Evolutionary conservation across 345 rosid genomes (phyloP), one percentile per base, ranked within the genome.

Genomic region (Euphorbia pulcherrima): DNA sequence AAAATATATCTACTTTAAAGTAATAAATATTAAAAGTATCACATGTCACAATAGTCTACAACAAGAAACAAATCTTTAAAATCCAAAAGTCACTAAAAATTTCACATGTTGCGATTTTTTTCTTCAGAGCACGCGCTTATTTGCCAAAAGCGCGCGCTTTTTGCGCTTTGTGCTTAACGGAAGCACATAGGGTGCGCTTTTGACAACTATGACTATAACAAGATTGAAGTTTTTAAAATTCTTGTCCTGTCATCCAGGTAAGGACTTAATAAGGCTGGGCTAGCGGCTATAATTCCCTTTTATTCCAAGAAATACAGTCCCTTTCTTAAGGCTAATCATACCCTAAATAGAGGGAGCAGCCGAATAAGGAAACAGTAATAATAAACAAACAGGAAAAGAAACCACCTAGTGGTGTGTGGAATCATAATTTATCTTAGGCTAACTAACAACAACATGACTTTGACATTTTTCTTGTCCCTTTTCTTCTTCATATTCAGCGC

Each of bases 221-320:
- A 50, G 46, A 62, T 41, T 27, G 23, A 18, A 50, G 41, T 37
- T 61, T 60, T 60, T 70, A 51, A 57, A 64, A 71, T 68, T 54
- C 18, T 29, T 44, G 69, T 62, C 58, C 44, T 41, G 47, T 20
- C 70, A 62, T 40, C 21, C 39, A 17, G 48, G 35, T 26, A 52
- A 46, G 14, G 14, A 24, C 56, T 44, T 16, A 10, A 46, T 21
- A 30, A 70, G 18, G 35, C 60, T 30, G 23, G 24, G 21, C 44
- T 24, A 55, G 44, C 37, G 29, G 18, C 37, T 11, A 24, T 26
- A 17, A 41, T 28, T 44, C 21, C 13, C 8, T n/a, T 44, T 41
- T n/a, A 23, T 56, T 37, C 20, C 14, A 17, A 51, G 4, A 50
- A n/a, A 54, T 23, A 18, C 40, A 24, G 40, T 23, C 24, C 23